These are phyloP conservation scores for Epichloe aotearoae DNA, from an alignment of 2,329 filamentous ascomycete genomes.

Conservation along the genomic window DNA sequence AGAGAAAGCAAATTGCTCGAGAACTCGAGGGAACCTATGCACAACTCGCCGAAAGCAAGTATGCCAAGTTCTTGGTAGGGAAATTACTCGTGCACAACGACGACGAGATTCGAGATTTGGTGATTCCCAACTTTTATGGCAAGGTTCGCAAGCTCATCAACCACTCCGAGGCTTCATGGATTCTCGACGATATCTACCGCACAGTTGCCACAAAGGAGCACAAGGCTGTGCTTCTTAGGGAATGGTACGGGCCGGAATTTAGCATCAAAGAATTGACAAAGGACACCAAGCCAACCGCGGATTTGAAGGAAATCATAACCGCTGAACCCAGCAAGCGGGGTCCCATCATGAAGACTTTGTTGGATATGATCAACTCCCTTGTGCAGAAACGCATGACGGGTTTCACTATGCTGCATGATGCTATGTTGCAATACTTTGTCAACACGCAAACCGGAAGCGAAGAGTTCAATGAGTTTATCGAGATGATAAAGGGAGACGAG, in stretches of 20 bases:
- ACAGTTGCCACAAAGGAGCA: conserved; percentile 76
- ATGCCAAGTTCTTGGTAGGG: conserved; percentile 93
- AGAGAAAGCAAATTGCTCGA: conserved; percentile 72
- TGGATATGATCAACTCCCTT: conserved; percentile 79
- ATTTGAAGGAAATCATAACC: conserved; percentile 63
- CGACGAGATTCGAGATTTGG: conserved; percentile 69
- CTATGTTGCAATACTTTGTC: conserved; percentile 92
- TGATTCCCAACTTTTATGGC: conserved; percentile 91
- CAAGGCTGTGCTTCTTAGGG: conserved; percentile 70
- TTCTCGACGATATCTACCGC: conserved; percentile 92
- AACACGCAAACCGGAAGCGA: conserved; percentile 64
- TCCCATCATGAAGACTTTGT: conserved; percentile 74
- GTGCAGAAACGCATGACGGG: conserved; percentile 94
- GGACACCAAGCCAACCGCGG: conserved; percentile 44
- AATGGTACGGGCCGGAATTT: conserved; percentile 96
- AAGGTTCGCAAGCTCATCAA: conserved; percentile 88
- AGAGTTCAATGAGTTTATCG: conserved; percentile 77
- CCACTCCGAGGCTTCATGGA: conserved; percentile 93
- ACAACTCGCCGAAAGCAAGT: conserved; percentile 81
- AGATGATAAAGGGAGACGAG: conserved; percentile 84
- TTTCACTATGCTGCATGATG: conserved; percentile 96
- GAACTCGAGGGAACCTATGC: conserved; percentile 80
- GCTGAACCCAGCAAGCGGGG: conserved; percentile 72
- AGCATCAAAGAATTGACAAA: conserved; percentile 55
- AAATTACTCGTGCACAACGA: conserved; percentile 93